Evolutionary conservation across 768 basidiomycete genomes (phyloP).

Genomic region (Chlorophyllum brunneum): DNA sequence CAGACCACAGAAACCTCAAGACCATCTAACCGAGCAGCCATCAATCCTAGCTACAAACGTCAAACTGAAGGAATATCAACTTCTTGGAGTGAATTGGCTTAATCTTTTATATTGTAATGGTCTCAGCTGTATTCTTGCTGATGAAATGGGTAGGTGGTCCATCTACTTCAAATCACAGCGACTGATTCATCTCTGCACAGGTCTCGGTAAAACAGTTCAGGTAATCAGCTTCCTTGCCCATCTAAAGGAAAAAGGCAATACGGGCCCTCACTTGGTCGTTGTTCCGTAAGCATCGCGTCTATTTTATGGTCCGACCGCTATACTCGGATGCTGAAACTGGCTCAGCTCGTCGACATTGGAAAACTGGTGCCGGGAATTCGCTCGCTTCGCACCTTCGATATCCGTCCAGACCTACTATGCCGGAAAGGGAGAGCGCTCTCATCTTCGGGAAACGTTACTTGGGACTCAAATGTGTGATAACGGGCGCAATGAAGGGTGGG

Average conservation of each 20-base stretch:
- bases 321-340: slow-evolving; percentile 10
- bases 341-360: slow-evolving; percentile 90
- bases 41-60: slow-evolving; percentile 59
- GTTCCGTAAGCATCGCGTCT: slow-evolving; percentile 71
- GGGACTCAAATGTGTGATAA: slow-evolving; percentile 50
- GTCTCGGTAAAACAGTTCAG: slow-evolving; percentile 97
- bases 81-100: slow-evolving; percentile 98
- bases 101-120: slow-evolving; percentile 77
- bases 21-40: slow-evolving; percentile 78
- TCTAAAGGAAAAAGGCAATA: slow-evolving; percentile 72
- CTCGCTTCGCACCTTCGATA: slow-evolving; percentile 83
- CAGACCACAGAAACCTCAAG: slow-evolving; percentile 40
- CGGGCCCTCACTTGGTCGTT: slow-evolving; percentile 88
- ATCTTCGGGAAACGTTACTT: slow-evolving; percentile 67
- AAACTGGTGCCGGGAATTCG: slow-evolving; percentile 98
- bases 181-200: slow-evolving; percentile 35
- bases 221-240: slow-evolving; percentile 96
- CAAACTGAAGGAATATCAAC: slow-evolving; percentile 91
- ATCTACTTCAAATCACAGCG: neutral
- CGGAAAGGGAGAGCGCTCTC: slow-evolving; percentile 78
- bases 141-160: slow-evolving; percentile 88
- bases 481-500: slow-evolving; percentile 64
- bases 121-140: slow-evolving; percentile 93
- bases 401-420: slow-evolving; percentile 92
- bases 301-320: neutral